A percentile compares a stretch with the other conserved stretches of the same genome.
These are phyloP conservation scores for Boletus vinaceobasis DNA, from an alignment of 768 basidiomycete genomes.

Conservation along the genomic window DNA sequence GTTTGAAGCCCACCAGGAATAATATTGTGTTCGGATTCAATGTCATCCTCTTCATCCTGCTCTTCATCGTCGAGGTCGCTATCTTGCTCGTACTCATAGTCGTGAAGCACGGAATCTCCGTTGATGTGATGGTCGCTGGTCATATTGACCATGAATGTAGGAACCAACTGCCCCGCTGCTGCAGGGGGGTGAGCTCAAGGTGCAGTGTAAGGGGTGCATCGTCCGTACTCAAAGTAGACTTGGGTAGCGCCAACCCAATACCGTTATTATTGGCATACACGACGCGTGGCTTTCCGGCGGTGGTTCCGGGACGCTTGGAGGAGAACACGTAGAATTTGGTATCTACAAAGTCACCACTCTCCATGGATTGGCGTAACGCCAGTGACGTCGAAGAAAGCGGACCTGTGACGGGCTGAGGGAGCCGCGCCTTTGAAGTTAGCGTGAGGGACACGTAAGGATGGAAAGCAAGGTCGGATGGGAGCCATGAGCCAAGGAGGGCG, in stretches of 20 bases:
- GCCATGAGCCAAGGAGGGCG: slow-evolving; percentile 25
- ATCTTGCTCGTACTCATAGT: slow-evolving; percentile 27
- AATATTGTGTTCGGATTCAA: too few relatives aligned
- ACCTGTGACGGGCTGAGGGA: slow-evolving; percentile 4
- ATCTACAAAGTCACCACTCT: slow-evolving; percentile 24
- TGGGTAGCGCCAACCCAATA: slow-evolving; percentile 16
- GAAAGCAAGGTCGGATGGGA: slow-evolving; percentile 1
- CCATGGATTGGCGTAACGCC: slow-evolving; percentile 24
- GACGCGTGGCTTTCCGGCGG: slow-evolving; percentile 20
- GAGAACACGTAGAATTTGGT: slow-evolving; percentile 31
- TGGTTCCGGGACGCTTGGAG: slow-evolving; percentile 4
- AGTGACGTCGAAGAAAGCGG: slow-evolving; percentile 16
- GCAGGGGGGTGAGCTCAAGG: not conserved
- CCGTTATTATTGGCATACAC: slow-evolving; percentile 25
- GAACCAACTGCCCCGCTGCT: slow-evolving; percentile 9
- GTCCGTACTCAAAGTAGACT: slow-evolving; percentile 9
- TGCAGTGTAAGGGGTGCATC: not conserved
- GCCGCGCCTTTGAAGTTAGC: slow-evolving; percentile 15
- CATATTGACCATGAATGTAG: slow-evolving; percentile 22
- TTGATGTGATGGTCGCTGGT: slow-evolving; percentile 19
- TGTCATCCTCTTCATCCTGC: not conserved
- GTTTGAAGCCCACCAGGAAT: not conserved
- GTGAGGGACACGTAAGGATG: slow-evolving; percentile 23
- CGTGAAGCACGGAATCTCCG: slow-evolving; percentile 20
- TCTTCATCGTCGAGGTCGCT: slow-evolving; percentile 31